Evolutionary conservation across 352 stramenopile genomes (phyloP).

Genomic region (Pythium vanterpoolii): DNA sequence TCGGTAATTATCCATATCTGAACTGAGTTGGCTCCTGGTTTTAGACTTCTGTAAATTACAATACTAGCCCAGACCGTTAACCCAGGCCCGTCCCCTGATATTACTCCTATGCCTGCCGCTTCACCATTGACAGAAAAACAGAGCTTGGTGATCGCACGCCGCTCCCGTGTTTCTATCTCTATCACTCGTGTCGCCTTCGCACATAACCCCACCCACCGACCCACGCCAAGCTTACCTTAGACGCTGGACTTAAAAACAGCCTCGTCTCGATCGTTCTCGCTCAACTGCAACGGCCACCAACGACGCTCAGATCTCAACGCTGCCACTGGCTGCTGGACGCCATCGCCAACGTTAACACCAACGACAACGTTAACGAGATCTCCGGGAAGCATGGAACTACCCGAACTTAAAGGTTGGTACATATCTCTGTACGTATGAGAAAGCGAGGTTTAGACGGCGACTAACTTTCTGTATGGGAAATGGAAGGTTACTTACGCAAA

Average conservation of each 20-base stretch:
- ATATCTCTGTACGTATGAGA: not conserved
- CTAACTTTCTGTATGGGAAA: not conserved
- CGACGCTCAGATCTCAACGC: not conserved
- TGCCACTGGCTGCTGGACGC: not conserved
- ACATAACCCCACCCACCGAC: too few species aligned
- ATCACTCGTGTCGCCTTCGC: too few species aligned
- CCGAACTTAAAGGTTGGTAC: slow-evolving; percentile 80
- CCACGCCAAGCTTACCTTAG: slow-evolving; percentile 1
- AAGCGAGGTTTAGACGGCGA: not conserved
- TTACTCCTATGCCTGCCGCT: slow-evolving; percentile 13
- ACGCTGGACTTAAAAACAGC: not conserved
- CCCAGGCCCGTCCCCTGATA: slow-evolving; percentile 5
- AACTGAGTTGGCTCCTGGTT: slow-evolving; percentile 11
- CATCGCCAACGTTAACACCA: not conserved
- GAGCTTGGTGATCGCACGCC: not conserved
- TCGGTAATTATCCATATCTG: not conserved
- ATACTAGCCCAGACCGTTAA: slow-evolving; percentile 11
- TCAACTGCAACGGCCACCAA: not conserved
- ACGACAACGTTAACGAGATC: not conserved
- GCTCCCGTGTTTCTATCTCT: not conserved
- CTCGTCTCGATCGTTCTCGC: not conserved
- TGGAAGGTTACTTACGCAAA: slow-evolving; percentile 89
- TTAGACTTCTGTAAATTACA: slow-evolving; percentile 10
- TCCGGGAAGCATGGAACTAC: slow-evolving; percentile 63
- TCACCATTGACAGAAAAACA: not conserved